phyloP scores from a whole-genome alignment of 108 stramenopile species.

The Mayamaea pseudoterrestris region DNA sequence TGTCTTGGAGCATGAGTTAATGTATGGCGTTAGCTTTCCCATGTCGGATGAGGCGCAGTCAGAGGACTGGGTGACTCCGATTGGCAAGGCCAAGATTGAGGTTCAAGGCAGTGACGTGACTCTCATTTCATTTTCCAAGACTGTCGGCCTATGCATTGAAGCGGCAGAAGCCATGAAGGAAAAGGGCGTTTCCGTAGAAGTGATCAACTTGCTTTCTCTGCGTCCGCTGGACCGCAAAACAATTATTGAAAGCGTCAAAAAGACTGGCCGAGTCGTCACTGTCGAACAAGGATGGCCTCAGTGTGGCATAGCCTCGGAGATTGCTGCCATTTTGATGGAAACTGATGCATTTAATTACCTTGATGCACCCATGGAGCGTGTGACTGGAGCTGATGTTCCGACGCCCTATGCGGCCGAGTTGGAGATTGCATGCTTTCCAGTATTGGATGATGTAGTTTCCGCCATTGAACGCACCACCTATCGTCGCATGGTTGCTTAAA shows the following conservation, averaged over 20 bases:
- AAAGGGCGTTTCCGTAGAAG: constrained; percentile 83
- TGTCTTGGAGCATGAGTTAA: constrained; percentile 96
- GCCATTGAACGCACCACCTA: constrained; percentile 79
- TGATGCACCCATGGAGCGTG: constrained; percentile 96
- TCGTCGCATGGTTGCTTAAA: constrained; percentile 71
- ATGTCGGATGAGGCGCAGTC: constrained; percentile 88
- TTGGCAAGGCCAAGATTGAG: constrained; percentile 89
- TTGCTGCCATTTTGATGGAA: constrained; percentile 93
- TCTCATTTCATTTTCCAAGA: constrained; percentile 87
- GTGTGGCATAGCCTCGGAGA: constrained; percentile 95
- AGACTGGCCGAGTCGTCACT: constrained; percentile 91
- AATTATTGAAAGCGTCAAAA: constrained; percentile 88
- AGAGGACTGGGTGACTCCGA: constrained; percentile 83
- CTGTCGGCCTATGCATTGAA: constrained; percentile 85
- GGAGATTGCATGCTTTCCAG: constrained; percentile 88
- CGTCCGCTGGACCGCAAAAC: constrained; percentile 94
- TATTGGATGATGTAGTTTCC: constrained; percentile 83
- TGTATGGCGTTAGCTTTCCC: constrained; percentile 93
- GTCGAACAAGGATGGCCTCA: constrained; percentile 98
- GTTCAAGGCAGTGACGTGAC: constrained; percentile 92
- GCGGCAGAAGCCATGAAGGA: constrained; percentile 79
- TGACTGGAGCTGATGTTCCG: constrained; percentile 98
- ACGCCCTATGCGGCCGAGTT: constrained; percentile 97
- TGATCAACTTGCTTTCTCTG: constrained; percentile 91
- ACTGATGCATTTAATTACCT: constrained; percentile 97